These are phyloP conservation scores for Vicia villosa DNA, from an alignment of 306 rosid species.

Conservation along the genomic window DNA sequence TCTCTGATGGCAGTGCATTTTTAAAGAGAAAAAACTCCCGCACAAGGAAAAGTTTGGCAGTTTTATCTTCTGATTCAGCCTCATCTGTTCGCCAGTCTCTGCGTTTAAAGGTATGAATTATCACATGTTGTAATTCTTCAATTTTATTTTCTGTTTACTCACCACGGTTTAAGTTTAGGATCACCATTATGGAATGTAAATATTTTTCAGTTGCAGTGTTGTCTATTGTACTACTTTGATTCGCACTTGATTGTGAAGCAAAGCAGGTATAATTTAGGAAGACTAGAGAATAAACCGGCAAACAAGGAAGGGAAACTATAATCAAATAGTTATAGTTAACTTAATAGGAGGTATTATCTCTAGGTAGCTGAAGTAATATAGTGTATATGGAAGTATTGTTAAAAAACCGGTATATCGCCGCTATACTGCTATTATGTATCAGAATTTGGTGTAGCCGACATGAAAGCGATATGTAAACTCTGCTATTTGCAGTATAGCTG, in stretches of 20 bases:
- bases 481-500: not conserved
- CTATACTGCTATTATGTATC: not conserved
- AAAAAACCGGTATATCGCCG: not conserved
- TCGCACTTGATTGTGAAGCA: not conserved
- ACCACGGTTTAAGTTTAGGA: not conserved
- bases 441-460: not conserved
- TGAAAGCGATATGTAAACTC: not conserved
- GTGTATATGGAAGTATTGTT: not conserved
- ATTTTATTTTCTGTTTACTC: slow-evolving; percentile 16
- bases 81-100: slow-evolving; percentile 67
- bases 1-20: slow-evolving; percentile 38
- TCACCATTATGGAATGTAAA: slow-evolving; percentile 17
- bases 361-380: not conserved
- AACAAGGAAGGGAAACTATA: not conserved
- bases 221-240: slow-evolving; percentile 8
- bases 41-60: slow-evolving; percentile 41
- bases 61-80: slow-evolving; percentile 58
- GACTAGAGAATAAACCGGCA: not conserved
- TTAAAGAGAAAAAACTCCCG: slow-evolving; percentile 45
- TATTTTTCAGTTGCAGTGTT: slow-evolving; percentile 11
- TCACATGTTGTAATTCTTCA: slow-evolving; percentile 16
- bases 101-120: slow-evolving; percentile 57
- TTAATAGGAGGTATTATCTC: not conserved
- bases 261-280: not conserved
- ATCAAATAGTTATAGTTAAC: not conserved